A percentile compares a stretch with the other conserved stretches of the same genome.
Evolutionary conservation across 257 asterid genomes (phyloP).

Genomic region (Sherardia arvensis): DNA sequence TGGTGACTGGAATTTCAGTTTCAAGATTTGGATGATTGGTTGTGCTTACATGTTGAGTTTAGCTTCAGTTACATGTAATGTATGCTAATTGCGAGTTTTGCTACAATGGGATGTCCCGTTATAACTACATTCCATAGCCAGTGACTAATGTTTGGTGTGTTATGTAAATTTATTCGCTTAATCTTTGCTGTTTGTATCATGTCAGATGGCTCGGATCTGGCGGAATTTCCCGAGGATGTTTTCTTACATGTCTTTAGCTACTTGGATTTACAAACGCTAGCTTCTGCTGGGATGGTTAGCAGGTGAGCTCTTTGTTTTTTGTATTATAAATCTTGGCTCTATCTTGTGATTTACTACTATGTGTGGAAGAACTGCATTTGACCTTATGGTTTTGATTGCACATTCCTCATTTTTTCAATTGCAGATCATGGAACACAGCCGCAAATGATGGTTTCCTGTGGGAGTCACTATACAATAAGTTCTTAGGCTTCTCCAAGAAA

Average conservation of each 20-base stretch:
- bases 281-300: slow-evolving; percentile 65
- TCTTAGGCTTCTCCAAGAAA: slow-evolving; percentile 25
- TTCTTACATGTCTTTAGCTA: slow-evolving; percentile 53
- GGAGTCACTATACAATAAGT: slow-evolving; percentile 36
- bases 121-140: background rate
- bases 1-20: background rate
- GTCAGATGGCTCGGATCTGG: slow-evolving; percentile 44
- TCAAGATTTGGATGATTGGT: background rate
- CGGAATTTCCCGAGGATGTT: slow-evolving; percentile 57
- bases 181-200: slow-evolving; percentile 2
- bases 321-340: background rate
- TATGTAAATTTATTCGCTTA: too few species aligned
- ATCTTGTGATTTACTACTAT: background rate
- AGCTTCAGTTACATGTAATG: background rate
- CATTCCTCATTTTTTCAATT: slow-evolving; percentile 1
- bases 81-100: background rate
- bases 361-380: background rate
- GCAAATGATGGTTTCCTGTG: slow-evolving; percentile 64
- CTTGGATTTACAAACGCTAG: slow-evolving; percentile 60
- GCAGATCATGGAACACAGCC: slow-evolving; percentile 67
- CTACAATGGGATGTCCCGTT: background rate
- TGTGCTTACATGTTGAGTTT: background rate
- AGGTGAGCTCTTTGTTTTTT: slow-evolving; percentile 28
- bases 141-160: background rate
- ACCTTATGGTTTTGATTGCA: background rate